Conservation (phyloP, 108 stramenopile genomes). For the Skeletonema menzelii region DNA sequence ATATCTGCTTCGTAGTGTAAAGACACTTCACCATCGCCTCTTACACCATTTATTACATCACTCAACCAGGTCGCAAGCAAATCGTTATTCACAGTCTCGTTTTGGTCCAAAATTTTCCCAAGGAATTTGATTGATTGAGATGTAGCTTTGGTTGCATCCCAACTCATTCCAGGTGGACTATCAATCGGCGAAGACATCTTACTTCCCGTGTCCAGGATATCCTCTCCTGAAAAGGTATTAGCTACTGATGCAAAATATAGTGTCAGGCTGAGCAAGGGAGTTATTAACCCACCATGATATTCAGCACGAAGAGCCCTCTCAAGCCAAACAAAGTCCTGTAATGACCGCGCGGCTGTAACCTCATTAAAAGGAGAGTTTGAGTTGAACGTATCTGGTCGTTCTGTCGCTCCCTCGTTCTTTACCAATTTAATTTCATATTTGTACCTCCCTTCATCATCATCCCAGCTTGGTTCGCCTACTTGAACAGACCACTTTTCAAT, state of each 20-base stretch:
- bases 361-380: slow-evolving; percentile 37
- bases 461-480: slow-evolving; percentile 33
- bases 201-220: slow-evolving; percentile 7
- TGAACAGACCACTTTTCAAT: slow-evolving; percentile 21
- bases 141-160: slow-evolving; percentile 12
- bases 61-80: slow-evolving; percentile 69
- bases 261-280: slow-evolving; percentile 62
- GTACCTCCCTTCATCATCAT: slow-evolving; percentile 27
- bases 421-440: slow-evolving; percentile 38
- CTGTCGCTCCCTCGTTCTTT: not conserved
- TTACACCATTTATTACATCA: slow-evolving; percentile 76
- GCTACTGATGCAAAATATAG: slow-evolving; percentile 34
- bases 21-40: slow-evolving; percentile 77
- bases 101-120: slow-evolving; percentile 39
- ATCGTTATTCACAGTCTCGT: slow-evolving; percentile 47
- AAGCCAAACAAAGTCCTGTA: slow-evolving; percentile 80
- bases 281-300: slow-evolving; percentile 69
- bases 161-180: slow-evolving; percentile 27
- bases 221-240: not conserved
- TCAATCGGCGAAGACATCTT: slow-evolving; percentile 7
- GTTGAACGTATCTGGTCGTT: not conserved
- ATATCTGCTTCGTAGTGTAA: slow-evolving; percentile 37
- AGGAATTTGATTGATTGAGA: slow-evolving; percentile 29
- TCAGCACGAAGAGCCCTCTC: slow-evolving; percentile 68
- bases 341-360: slow-evolving; percentile 54